These are phyloP conservation scores for Leccinum cinnamomeum DNA, from an alignment of 1,284 basidiomycete genomes.

Conservation along the genomic window DNA sequence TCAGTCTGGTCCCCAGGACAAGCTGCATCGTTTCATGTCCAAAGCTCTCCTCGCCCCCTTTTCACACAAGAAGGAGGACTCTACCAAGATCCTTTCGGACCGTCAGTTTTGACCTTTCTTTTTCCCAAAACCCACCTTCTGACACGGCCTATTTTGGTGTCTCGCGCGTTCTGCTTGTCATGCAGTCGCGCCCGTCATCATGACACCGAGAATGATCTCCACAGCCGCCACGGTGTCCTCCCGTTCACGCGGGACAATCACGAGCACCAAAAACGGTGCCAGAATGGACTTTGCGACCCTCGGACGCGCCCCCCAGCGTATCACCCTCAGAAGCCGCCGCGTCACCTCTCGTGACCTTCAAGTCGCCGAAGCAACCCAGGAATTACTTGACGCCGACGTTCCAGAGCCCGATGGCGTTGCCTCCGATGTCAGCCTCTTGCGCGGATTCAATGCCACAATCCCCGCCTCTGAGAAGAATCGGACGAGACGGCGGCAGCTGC, in stretches of 20 bases:
- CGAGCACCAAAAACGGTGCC: conserved; percentile 36
- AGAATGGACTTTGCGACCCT: conserved; percentile 69
- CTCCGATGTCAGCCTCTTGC: conserved; percentile 70
- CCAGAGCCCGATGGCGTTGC: conserved; percentile 66
- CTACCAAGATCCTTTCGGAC: conserved; percentile 67
- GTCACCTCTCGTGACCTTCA: conserved; percentile 81
- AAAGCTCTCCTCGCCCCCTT: conserved; percentile 69
- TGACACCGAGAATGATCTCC: conserved; percentile 82
- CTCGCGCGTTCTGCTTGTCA: neutral
- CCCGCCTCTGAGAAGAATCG: conserved; percentile 82
- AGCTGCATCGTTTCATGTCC: conserved; percentile 56
- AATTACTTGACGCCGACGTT: conserved; percentile 70
- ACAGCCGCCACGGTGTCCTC: conserved; percentile 62
- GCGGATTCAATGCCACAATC: conserved; percentile 90
- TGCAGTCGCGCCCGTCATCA: conserved; percentile 84
- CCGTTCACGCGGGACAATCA: conserved; percentile 45
- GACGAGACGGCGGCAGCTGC: conserved; percentile 70
- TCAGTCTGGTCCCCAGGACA: conserved; percentile 28
- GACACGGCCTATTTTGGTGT: neutral
- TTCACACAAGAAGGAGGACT: conserved; percentile 63
- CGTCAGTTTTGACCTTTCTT: conserved; percentile 45
- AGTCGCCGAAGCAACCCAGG: conserved; percentile 80
- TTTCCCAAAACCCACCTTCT: neutral
- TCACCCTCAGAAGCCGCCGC: conserved; percentile 62
- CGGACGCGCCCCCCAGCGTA: conserved; percentile 68